phyloP scores from a whole-genome alignment of 2,329 filamentous ascomycete genomes.

The Neonectria faginata region DNA sequence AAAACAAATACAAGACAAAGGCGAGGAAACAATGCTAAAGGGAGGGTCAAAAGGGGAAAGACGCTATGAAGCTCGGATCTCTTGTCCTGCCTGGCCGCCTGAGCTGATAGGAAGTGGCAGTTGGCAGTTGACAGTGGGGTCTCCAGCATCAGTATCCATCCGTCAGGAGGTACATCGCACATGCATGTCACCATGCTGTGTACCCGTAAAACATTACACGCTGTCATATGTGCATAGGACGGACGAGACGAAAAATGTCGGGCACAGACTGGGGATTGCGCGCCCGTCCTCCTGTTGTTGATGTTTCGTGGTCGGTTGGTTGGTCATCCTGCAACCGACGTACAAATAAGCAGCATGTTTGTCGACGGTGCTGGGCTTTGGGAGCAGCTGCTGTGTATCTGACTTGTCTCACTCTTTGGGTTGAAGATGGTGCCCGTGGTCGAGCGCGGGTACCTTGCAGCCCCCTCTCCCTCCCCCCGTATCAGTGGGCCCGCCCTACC shows the following conservation, averaged over 20 bases:
- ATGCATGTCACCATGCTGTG: background rate
- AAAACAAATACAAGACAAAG: background rate
- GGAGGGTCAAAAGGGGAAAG: background rate
- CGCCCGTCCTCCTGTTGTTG: background rate
- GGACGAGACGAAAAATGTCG: background rate
- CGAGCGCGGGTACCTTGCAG: constrained; percentile 46
- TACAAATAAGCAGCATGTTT: background rate
- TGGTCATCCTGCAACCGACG: constrained; percentile 4
- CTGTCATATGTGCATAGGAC: constrained; percentile 1
- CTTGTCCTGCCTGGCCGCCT: background rate
- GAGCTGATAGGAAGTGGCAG: background rate
- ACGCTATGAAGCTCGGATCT: background rate
- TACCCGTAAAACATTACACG: constrained; percentile 17
- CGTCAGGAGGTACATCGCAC: background rate
- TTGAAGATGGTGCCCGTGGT: constrained; percentile 21
- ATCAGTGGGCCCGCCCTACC: background rate
- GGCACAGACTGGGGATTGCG: background rate
- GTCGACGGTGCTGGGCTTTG: background rate
- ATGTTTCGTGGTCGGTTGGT: background rate
- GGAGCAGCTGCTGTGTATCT: constrained; percentile 6
- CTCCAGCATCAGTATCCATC: background rate
- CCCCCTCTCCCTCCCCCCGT: constrained; percentile 14
- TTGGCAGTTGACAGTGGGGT: background rate
- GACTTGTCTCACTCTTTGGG: constrained; percentile 2
- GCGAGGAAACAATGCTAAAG: background rate